Evolutionary conservation across 495 filamentous ascomycete species (phyloP), one percentile per base, ranked within the genome.

Genomic region (Penicillium crystallinum): DNA sequence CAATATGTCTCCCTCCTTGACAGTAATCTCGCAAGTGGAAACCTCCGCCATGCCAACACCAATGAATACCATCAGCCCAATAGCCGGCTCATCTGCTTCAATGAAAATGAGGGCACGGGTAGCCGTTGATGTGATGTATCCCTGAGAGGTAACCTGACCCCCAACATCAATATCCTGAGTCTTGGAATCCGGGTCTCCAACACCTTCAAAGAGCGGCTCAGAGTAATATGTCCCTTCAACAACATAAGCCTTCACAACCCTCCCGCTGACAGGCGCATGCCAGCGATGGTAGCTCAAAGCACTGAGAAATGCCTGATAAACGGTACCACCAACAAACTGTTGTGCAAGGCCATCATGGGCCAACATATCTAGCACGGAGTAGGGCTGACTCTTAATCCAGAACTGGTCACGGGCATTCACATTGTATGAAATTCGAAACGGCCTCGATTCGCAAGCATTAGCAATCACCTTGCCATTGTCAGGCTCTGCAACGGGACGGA

Each of bases 1-100:
- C 9, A 89, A 56, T 30, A 71, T 68, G 61, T 87, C 74, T 0
- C 84, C 86, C 43, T 80, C 75, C 49, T 70, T 68, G 1, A 87
- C 82, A 2, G 77, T 81, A 31, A 87, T 81, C 37, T 89, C 86
- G 53, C 84, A 87, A 3, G 82, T 82, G 37, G 77, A 81, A 6
- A 88, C 83, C 58, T 90, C 86, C 17, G 79, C 79, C 86, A 89
- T 90, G 10, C 84, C 86, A 1, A 89, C 73, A 4, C 74, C 77
- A 17, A 90, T 67, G 37, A 87, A 81, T 0, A 70, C 77, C 80
- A 89, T 81, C 36, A 89, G 56, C 0, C 86, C 85, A 50, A 88
- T 82, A 23, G 79, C 72, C 11, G 77, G 73, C 48, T 85, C 83
- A 49, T 88, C 83, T 0, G 86, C 84, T 58, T 88, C 72, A 52